Base-by-base conservation (phyloP, 2,329 filamentous ascomycete species). In the Ascochyta koolunga region DNA sequence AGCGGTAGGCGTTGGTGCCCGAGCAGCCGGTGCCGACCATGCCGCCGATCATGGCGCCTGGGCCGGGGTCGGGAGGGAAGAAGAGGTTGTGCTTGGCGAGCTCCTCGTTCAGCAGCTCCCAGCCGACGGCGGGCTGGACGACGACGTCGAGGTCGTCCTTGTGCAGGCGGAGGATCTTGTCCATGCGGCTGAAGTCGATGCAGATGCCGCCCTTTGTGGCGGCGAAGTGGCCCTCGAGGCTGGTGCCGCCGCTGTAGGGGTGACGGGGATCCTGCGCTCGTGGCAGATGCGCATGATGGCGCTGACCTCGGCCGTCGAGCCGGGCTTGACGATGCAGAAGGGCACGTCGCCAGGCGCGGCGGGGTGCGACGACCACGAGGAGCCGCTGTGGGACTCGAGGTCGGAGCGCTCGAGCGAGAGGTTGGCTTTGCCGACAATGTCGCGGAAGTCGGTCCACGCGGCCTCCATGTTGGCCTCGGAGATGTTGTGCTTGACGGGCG, bases 11-110 rank as follows among this genome's bases (percentile, higher is more conserved):
- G 72, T 96, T 96, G 13, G 92, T 96, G 54, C 92, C 92, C 15
- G 73, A 86, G 74, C 88, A 90, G 47, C 87, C 88, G 1, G 89
- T 92, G 19, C 88, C 89, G 29, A 92, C 85, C 89, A 92, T 92
- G 50, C 92, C 92, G 52, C 92, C 92, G 65, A 97, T 96, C 87
- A 91, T 91, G 57, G 92, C 92, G 16, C 92, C 91, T 46, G 93
- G 92, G 47, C 92, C 93, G 16, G 92, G 92, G 73, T 96, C 92
- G 0, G 91, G 92, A 19, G 92, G 92, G 77, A 96, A 96, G 81
- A 96, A 96, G 3, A 97, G 83, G 24, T 89, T 89, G 22, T 77
- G 65, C 55, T 91, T 81, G 42, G 86, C 81, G 6, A 97, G 82
- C 58, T 88, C 81, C 67, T 95, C 90, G 70, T 96, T 96, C 33